These are phyloP conservation scores for Aspergillus ustus DNA, from an alignment of 2,329 filamentous ascomycete species.

Conservation along the genomic window DNA sequence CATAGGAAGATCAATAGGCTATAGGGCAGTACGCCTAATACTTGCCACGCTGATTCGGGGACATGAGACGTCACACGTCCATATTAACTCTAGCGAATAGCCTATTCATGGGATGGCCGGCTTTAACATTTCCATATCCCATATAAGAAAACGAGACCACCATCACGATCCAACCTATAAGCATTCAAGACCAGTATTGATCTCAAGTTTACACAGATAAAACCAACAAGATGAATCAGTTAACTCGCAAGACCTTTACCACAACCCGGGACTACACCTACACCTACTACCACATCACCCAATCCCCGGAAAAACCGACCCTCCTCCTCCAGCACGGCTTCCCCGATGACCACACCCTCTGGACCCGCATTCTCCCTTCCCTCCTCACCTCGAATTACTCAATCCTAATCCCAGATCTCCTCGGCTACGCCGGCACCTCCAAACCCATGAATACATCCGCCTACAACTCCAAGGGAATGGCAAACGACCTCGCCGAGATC, in stretches of 20 bases:
- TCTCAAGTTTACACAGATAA: too few species aligned
- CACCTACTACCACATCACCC: background rate
- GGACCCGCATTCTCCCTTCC: background rate
- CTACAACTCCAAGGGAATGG: background rate
- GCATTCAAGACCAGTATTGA: too few species aligned
- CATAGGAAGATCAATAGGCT: background rate
- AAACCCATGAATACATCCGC: background rate
- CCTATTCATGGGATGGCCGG: background rate
- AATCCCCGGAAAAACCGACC: background rate
- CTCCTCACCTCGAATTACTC: background rate
- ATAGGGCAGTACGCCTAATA: background rate
- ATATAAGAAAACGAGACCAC: too few species aligned
- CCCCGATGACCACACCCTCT: constrained; percentile 2
- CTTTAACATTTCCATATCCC: too few species aligned
- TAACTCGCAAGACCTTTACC: background rate
- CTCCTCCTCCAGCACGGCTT: background rate
- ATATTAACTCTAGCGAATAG: background rate
- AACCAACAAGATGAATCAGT: background rate
- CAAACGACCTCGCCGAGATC: background rate
- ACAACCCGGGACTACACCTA: background rate
- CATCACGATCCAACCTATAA: too few species aligned
- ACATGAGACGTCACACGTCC: too few species aligned
- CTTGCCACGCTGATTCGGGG: background rate
- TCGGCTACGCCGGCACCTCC: background rate
- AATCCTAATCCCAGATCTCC: background rate